Evolutionary conservation across 2,329 filamentous ascomycete genomes (phyloP), one percentile per base, ranked within the genome.

Genomic region (Microcera coccophila): DNA sequence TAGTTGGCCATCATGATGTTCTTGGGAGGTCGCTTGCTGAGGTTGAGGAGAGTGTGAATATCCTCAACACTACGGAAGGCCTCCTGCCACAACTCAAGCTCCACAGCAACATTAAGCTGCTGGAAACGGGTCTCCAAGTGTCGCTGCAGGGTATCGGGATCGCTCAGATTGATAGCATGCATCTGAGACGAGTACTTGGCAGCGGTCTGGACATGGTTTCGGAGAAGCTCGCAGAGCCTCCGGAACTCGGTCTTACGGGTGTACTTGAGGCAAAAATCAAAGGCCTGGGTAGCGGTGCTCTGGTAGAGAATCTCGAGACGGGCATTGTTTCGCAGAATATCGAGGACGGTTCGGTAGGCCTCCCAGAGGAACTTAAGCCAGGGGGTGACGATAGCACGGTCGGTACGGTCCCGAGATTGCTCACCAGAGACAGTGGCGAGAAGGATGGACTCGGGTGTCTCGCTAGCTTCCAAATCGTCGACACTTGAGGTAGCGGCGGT

Each of bases 1-100:
- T 98, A 98, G 76, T 97, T 98, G 72, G 93, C 93, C 93, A 98
- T 98, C 93, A 98, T 97, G 64, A 96, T 78, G 67, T 96, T 96
- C 84, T 97, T 97, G 41, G 93, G 85, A 29, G 90, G 90, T 42
- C 93, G 87, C 81, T 97, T 97, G 84, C 91, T 97, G 58, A 97
- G 79, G 74, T 85, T 97, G 56, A 98, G 82, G 42, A 98, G 81
- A 39, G 90, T 97, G 74, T 98, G 93, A 57, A 97, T 97, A 65
- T 98, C 93, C 73, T 98, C 93, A 38, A 98, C 91, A 63, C 90
- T 96, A 68, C 93, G 87, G 85, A 98, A 98, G 53, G 93, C 93
- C 74, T 98, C 93, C 72, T 98, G 93, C 93, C 93, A 98, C 34
- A 98, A 74, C 72, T 98, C 93, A 44, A 98, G 79, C 73, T 98